phyloP scores from a whole-genome alignment of 345 rosid genomes.

The Raphanus sativus region DNA sequence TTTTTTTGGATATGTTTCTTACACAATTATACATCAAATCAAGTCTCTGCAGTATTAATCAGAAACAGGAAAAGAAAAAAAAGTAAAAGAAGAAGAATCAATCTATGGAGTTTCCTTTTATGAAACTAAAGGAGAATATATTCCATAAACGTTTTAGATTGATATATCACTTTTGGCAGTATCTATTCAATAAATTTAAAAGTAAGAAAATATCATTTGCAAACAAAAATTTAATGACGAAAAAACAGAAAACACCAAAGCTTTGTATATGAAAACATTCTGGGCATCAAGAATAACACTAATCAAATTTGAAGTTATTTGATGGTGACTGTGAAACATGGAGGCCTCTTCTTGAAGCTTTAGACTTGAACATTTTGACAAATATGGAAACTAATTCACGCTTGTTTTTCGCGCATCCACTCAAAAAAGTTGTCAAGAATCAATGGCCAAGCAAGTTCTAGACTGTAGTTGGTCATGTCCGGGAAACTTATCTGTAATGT shows the following conservation, averaged over 20 bases:
- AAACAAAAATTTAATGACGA: not conserved
- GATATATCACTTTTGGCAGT: not conserved
- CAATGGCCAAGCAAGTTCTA: slow-evolving; percentile 96
- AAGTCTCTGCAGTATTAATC: not conserved
- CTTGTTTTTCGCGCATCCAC: slow-evolving; percentile 81
- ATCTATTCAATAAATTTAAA: too few relatives aligned
- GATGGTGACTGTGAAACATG: not conserved
- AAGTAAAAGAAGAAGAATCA: slow-evolving; percentile 1
- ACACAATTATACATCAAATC: slow-evolving; percentile 7
- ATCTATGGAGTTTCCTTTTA: not conserved
- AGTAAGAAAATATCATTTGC: not conserved
- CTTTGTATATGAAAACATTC: not conserved
- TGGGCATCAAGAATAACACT: not conserved
- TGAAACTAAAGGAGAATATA: slow-evolving; percentile 17
- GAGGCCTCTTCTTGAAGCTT: slow-evolving; percentile 45
- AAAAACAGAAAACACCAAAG: slow-evolving; percentile 5
- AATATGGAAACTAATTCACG: slow-evolving; percentile 39
- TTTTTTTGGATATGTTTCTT: slow-evolving; percentile 3
- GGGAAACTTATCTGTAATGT: slow-evolving; percentile 85
- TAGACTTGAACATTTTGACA: slow-evolving; percentile 21
- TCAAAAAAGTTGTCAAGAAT: slow-evolving; percentile 95
- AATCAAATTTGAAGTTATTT: not conserved
- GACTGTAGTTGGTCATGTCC: slow-evolving; percentile 66
- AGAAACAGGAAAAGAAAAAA: not conserved
- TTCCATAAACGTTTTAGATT: not conserved